Conservation (phyloP, 345 rosid genomes). For the Bruguiera parviflora region DNA sequence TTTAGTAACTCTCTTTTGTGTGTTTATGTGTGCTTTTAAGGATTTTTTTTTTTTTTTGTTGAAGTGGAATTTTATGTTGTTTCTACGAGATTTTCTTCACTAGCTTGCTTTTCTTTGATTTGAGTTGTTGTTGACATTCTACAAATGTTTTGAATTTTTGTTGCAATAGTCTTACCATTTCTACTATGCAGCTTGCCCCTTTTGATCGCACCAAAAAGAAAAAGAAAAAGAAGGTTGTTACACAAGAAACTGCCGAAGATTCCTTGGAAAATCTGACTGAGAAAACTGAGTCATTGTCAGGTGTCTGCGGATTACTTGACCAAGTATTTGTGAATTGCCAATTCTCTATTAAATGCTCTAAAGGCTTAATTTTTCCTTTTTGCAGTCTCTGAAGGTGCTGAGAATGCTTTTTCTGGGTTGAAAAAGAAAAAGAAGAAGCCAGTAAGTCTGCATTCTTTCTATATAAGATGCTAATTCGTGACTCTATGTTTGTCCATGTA, state of each 20-base stretch:
- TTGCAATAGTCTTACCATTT: neutral
- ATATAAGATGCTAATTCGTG: neutral
- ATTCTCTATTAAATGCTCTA: neutral
- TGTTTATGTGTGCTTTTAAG: neutral
- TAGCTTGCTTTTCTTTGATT: neutral
- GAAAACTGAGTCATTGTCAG: conserved; percentile 65
- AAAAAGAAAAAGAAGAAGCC: conserved; percentile 97
- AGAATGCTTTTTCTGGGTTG: conserved; percentile 67
- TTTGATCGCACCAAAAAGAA: conserved; percentile 94
- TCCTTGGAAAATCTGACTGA: conserved; percentile 59
- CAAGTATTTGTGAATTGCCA: neutral
- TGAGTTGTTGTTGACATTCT: neutral
- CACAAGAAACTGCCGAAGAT: conserved; percentile 61
- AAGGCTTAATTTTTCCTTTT: neutral
- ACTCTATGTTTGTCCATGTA: neutral
- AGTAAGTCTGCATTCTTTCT: conserved; percentile 41
- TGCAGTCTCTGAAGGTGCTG: conserved; percentile 78
- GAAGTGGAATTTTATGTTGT: neutral
- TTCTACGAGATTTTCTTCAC: neutral
- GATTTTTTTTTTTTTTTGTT: too few species aligned
- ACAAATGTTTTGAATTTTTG: neutral
- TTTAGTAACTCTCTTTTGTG: too few species aligned
- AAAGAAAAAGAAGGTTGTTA: conserved; percentile 86
- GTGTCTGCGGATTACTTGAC: conserved; percentile 25
- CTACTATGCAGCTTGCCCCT: conserved; percentile 53